phyloP scores from a whole-genome alignment of 306 rosid genomes.

The Acacia acuminata region DNA sequence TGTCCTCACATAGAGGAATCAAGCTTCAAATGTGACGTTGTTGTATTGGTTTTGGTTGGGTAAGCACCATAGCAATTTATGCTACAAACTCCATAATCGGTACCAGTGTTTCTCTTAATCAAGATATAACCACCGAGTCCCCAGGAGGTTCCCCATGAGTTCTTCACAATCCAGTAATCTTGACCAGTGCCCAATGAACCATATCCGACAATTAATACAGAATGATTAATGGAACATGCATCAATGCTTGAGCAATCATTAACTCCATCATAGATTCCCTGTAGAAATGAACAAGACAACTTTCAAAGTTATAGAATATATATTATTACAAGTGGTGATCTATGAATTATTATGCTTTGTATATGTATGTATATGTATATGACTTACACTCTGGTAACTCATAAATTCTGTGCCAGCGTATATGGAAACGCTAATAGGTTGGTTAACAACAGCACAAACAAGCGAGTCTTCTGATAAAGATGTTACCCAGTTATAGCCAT shows the following conservation, averaged over 20 bases:
- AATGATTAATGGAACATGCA: not conserved
- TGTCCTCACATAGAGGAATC: not conserved
- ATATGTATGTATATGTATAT: too few species aligned
- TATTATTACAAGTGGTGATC: not conserved
- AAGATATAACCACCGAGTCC: too few species aligned
- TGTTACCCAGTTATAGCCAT: not conserved
- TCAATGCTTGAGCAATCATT: not conserved
- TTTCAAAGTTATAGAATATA: not conserved
- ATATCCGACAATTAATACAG: not conserved
- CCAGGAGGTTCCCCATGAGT: too few species aligned
- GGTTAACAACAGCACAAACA: not conserved
- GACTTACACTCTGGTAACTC: not conserved
- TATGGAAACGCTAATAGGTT: not conserved
- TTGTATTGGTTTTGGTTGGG: not conserved
- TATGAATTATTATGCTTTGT: too few species aligned
- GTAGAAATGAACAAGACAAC: not conserved
- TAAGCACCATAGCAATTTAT: not conserved
- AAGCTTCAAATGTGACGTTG: not conserved
- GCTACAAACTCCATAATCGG: not conserved
- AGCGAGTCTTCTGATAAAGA: not conserved
- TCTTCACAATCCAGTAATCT: too few species aligned
- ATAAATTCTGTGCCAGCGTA: not conserved
- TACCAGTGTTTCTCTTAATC: not conserved
- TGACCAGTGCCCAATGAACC: not conserved
- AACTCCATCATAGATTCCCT: not conserved